Percentiles rank a stretch among this genome's conserved stretches.
These are phyloP conservation scores for Citrus maxima DNA, from an alignment of 345 rosid genomes.

Conservation along the genomic window DNA sequence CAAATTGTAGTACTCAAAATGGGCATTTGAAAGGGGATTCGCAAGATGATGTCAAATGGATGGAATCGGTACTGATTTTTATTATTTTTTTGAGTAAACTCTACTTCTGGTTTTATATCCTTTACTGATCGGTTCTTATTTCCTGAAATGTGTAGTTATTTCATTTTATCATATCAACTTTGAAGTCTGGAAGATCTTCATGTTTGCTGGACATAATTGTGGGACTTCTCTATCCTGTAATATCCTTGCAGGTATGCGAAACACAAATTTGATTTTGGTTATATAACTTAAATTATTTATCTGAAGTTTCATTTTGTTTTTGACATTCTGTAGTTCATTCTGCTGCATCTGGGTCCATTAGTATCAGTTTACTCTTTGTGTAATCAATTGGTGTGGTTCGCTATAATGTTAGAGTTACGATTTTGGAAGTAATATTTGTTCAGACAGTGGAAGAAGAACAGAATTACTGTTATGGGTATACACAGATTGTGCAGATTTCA, in stretches of 20 bases:
- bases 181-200: conserved; percentile 96
- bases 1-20: conserved; percentile 41
- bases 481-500: background rate
- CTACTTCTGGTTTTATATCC: background rate
- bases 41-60: conserved; percentile 90
- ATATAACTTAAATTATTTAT: background rate
- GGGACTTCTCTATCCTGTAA: conserved; percentile 75
- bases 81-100: background rate
- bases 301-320: background rate
- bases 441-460: background rate
- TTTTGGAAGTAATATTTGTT: background rate
- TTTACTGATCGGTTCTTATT: conserved; percentile 8
- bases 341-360: background rate
- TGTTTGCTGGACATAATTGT: conserved; percentile 77
- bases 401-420: background rate
- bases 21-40: conserved; percentile 51
- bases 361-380: background rate
- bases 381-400: background rate
- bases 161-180: conserved; percentile 77
- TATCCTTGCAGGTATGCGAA: conserved; percentile 78
- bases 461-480: background rate
- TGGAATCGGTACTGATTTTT: conserved; percentile 79
- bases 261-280: background rate
- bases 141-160: conserved; percentile 51
- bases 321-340: background rate